phyloP scores from a whole-genome alignment of 139 green algal species.

The Haematococcus sp. region DNA sequence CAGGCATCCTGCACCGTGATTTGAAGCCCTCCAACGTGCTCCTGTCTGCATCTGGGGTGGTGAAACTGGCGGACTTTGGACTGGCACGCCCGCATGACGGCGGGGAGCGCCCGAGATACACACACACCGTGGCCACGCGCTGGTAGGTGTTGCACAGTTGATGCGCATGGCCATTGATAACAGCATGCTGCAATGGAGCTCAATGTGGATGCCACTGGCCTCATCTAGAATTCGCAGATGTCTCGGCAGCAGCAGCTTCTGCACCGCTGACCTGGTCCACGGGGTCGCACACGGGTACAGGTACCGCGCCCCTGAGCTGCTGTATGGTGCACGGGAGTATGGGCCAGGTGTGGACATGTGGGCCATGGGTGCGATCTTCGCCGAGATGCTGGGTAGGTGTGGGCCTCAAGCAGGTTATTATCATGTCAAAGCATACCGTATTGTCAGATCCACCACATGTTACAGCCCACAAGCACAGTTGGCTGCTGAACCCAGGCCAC shows the following conservation, averaged over 20 bases:
- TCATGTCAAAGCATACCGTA: too few relatives aligned
- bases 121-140: constrained; percentile 92
- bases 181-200: too few relatives aligned
- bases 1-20: constrained; percentile 28
- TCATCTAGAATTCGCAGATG: too few relatives aligned
- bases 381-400: constrained; percentile 41
- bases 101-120: constrained; percentile 47
- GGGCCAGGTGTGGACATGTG: constrained; percentile 35
- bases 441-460: too few relatives aligned
- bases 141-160: constrained; percentile 51
- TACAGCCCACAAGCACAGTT: too few relatives aligned
- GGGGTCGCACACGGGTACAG: too few relatives aligned
- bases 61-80: constrained; percentile 96
- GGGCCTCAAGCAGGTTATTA: too few relatives aligned
- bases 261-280: too few relatives aligned
- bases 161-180: neutral
- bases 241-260: too few relatives aligned
- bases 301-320: constrained; percentile 58
- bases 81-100: constrained; percentile 65
- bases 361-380: constrained; percentile 30
- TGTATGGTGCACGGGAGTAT: constrained; percentile 58
- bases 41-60: constrained; percentile 22
- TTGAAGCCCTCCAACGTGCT: constrained; percentile 39
- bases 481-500: too few relatives aligned
- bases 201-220: too few relatives aligned